Evolutionary conservation across 345 rosid species (phyloP), one percentile per base, ranked within the genome.

Genomic region (Syzygium aqueum): DNA sequence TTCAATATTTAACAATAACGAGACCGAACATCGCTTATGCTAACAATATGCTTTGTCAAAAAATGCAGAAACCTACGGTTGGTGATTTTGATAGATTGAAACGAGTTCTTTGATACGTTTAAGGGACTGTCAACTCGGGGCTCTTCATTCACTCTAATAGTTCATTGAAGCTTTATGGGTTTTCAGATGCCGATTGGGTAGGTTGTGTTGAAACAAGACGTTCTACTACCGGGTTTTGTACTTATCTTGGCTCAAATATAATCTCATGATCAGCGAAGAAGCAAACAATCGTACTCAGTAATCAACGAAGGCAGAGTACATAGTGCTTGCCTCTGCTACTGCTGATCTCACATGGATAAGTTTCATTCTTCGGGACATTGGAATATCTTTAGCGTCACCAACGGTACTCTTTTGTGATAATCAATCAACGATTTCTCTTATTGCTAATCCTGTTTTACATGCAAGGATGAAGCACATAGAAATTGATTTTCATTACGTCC

Each of bases 401-500:
- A 56, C 23, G n/a, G 11, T 56, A 22, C 11, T 56, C 12, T 56
- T 56, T 56, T 56, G 5, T 23, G n/a, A 56, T 56, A 56, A 56
- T 56, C 12, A 56, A 23, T 56, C n/a, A 5, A 10, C 1, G 0
- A 56, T 56, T 56, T 56, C 61, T 22, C 61, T 9, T 23, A 56
- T 13, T 22, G 13, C 61, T 22, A 56, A 56, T 23, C 61, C n/a
- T 5, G 0, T 4, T 56, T 23, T 56, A 56, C 13, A 56, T 56
- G 61, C 61, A 1, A 22, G 1, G 5, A 56, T n/a, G 9, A 56
- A 56, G 61, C 61, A 56, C 12, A 23, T 56, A 8, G n/a, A 23
- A 1, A 0, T 56, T 56, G 5, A 56, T 23, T 23, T 56, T 56
- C 61, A 23, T 0, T 56, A 0, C 0, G n/a, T 56, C 12, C 3